Percentiles rank a stretch among this genome's conserved stretches.
Evolutionary conservation across 2,329 filamentous ascomycete genomes (phyloP).

Genomic region (Ceratocystis harringtonii): DNA sequence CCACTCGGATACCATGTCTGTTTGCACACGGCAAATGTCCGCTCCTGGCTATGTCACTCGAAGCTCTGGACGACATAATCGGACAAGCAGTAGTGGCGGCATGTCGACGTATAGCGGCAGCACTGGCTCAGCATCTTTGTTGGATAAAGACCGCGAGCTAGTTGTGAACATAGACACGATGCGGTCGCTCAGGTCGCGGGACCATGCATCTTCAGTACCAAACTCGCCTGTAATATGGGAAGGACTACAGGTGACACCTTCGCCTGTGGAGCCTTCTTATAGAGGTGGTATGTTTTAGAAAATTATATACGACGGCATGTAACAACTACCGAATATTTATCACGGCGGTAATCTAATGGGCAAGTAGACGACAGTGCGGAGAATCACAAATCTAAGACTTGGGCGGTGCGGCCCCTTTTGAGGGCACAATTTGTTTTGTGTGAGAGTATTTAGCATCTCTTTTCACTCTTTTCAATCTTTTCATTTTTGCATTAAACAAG

Average conservation of each 20-base stretch:
- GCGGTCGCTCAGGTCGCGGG: constrained; percentile 11
- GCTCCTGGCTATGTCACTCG: constrained; percentile 13
- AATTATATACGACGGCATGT: background rate
- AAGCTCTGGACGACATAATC: constrained; percentile 20
- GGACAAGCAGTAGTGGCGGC: constrained; percentile 25
- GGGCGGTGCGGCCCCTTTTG: background rate
- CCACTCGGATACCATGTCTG: constrained; percentile 16
- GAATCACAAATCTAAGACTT: background rate
- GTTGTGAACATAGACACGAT: constrained; percentile 4
- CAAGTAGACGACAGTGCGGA: too few species aligned
- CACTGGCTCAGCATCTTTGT: constrained; percentile 8
- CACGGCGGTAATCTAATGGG: background rate
- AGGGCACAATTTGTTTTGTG: background rate
- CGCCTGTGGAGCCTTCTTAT: constrained; percentile 7
- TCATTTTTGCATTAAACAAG: background rate
- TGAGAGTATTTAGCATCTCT: background rate
- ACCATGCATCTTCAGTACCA: background rate
- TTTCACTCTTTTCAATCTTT: too few species aligned
- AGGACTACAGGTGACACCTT: background rate
- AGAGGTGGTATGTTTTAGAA: background rate
- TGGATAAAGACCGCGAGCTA: constrained; percentile 11
- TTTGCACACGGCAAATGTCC: constrained; percentile 20
- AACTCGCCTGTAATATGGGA: constrained; percentile 1
- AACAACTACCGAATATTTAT: background rate
- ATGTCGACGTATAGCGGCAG: constrained; percentile 25